These are phyloP conservation scores for Metarhizium rileyi DNA, from an alignment of 2,329 filamentous ascomycete genomes.

Conservation along the genomic window DNA sequence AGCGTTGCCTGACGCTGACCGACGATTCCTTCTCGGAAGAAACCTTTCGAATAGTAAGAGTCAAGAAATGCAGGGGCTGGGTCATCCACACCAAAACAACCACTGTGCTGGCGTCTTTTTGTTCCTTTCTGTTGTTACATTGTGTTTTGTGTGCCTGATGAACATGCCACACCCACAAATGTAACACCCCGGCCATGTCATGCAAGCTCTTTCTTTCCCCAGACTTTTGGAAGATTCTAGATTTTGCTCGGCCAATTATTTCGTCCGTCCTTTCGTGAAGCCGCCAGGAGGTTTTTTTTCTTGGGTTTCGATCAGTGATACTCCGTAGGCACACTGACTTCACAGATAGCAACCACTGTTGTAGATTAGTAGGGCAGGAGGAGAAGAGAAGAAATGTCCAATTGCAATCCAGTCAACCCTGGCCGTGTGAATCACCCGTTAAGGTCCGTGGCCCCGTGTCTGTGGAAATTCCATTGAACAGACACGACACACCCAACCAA, in stretches of 20 bases:
- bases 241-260: not conserved
- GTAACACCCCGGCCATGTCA: not conserved
- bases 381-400: not conserved
- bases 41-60: not conserved
- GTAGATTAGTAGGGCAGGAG: not conserved
- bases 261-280: no score
- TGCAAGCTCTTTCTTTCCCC: constrained; percentile 3
- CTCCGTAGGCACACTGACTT: no score
- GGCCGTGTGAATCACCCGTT: not conserved
- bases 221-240: constrained; percentile 2
- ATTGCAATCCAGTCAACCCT: no score
- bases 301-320: not conserved
- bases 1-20: not conserved
- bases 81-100: no score
- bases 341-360: not conserved
- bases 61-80: not conserved
- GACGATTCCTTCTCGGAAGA: not conserved
- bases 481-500: not conserved
- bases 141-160: not conserved
- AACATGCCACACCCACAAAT: not conserved
- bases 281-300: not conserved
- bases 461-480: not conserved
- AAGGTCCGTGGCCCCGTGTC: not conserved
- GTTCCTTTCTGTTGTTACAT: not conserved
- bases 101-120: not conserved